Base-by-base conservation (phyloP, 768 basidiomycete species). In the Tulasnella sp. region DNA sequence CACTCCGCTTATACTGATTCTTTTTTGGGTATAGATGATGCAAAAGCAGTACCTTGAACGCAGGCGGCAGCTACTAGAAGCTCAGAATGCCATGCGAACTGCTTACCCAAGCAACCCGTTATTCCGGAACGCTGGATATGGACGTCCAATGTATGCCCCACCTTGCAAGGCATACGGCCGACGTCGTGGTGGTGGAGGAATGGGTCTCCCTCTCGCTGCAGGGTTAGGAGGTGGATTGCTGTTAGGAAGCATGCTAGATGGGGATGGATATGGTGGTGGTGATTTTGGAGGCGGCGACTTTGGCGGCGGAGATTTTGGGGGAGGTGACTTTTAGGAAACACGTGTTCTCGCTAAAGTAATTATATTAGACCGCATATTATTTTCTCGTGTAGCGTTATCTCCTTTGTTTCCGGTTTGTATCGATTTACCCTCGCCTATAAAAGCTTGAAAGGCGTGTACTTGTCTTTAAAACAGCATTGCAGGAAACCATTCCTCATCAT, bases 141-240 rank as follows among this genome's bases (percentile, higher is more conserved):
- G 48, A 52, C 31, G 31, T 37, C 22, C 37, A 9, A 39, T 13
- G 35, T 42, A 28, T 33, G 34, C 45, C 15, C 29, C 29, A 42
- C 57, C 29, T 19, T 33, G 27, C n/a, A 37, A 25, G 13, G 12
- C 15, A 42, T 31, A 45, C 15, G 45, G 28, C 8, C 28, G 39
- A 45, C 53, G 54, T 37, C 41, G 45, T 50, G 48, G 48, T 15
- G 13, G 65, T 62, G 20, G 65, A 15, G 55, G 52, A 65, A 58
- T 52, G 55, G 55, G 45, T 33, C 35, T 39, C 29, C 57, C 42
- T n/a, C 37, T 45, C 44, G 22, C 55, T 34, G 57, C 58, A 25
- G 60, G 72, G 9, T 57, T 76, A 37, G 71, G 69, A 9, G 76
- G 75, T 2, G 76, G 74, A 4, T 57, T 77, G 28, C 57, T 77